A percentile compares a stretch with the other conserved stretches of the same genome.
These are phyloP conservation scores for Metarhizium rileyi DNA, from an alignment of 2,329 filamentous ascomycete species.

Conservation along the genomic window DNA sequence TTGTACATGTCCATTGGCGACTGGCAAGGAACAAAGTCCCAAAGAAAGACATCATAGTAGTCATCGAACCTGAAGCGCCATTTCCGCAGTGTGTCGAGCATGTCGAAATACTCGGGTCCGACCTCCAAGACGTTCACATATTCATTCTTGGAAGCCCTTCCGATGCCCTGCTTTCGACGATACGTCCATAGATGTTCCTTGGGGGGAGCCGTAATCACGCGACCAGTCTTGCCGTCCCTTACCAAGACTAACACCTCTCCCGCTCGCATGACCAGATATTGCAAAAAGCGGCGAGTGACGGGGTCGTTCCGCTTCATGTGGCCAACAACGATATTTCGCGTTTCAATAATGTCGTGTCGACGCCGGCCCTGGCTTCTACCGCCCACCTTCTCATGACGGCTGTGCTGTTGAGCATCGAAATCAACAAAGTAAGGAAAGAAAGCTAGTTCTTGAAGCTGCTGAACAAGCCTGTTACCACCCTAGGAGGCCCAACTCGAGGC, in stretches of 20 bases:
- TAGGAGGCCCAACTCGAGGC: slow-evolving; percentile 18
- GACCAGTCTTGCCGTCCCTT: slow-evolving; percentile 19
- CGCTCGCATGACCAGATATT: slow-evolving; percentile 17
- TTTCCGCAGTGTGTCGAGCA: slow-evolving; percentile 15
- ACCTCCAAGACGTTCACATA: slow-evolving; percentile 15
- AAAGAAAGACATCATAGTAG: slow-evolving; percentile 20
- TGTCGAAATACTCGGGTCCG: slow-evolving; percentile 15
- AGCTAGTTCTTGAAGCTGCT: slow-evolving; percentile 17
- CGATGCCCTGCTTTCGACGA: slow-evolving; percentile 15
- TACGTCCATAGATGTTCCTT: slow-evolving; percentile 18
- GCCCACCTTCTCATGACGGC: slow-evolving; percentile 11
- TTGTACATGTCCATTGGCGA: slow-evolving; percentile 12
- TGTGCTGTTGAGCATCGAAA: slow-evolving; percentile 12
- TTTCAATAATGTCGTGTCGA: slow-evolving; percentile 16
- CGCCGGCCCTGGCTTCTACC: slow-evolving; percentile 13
- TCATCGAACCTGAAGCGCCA: slow-evolving; percentile 19
- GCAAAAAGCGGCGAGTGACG: slow-evolving; percentile 17
- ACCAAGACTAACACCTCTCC: slow-evolving; percentile 19
- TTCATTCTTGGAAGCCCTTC: slow-evolving; percentile 18
- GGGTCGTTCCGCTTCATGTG: slow-evolving; percentile 21
- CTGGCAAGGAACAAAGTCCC: slow-evolving; percentile 16
- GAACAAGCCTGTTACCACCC: slow-evolving; percentile 12
- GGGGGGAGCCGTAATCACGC: slow-evolving; percentile 17
- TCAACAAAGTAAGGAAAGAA: slow-evolving; percentile 20
- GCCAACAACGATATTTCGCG: slow-evolving; percentile 17